A percentile compares a stretch with the other conserved stretches of the same genome.
Conservation (phyloP, 495 filamentous ascomycete species). For the Aspergillus ostianus region DNA sequence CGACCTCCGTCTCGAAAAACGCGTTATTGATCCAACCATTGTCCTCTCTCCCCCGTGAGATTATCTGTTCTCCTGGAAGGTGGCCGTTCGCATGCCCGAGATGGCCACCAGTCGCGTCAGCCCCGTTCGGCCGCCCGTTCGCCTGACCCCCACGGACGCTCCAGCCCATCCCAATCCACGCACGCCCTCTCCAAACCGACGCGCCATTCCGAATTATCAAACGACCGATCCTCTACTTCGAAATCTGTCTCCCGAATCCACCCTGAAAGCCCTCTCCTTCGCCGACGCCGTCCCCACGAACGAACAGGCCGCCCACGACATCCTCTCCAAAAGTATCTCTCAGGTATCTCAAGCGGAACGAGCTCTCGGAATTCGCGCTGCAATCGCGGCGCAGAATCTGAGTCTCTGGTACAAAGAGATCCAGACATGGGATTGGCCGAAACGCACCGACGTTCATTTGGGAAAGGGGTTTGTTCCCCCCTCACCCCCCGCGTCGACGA, state of each 20-base stretch:
- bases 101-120: constrained; percentile 38
- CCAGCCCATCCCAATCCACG: constrained; percentile 22
- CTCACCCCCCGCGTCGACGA: background rate
- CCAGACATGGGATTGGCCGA: constrained; percentile 71
- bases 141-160: constrained; percentile 28
- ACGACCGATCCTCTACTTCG: constrained; percentile 51
- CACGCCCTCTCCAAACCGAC: constrained; percentile 28
- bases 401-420: constrained; percentile 77
- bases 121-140: constrained; percentile 29
- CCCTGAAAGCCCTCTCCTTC: constrained; percentile 51
- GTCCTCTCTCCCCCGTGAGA: constrained; percentile 10
- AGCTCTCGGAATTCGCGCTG: constrained; percentile 70
- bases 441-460: constrained; percentile 29
- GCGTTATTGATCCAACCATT: constrained; percentile 12
- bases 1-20: constrained; percentile 23
- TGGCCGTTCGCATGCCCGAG: constrained; percentile 43
- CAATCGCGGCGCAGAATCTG: constrained; percentile 70
- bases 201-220: constrained; percentile 28
- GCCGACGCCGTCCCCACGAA: constrained; percentile 56
- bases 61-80: background rate
- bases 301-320: constrained; percentile 44
- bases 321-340: constrained; percentile 64
- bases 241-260: constrained; percentile 55
- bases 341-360: constrained; percentile 64
- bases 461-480: constrained; percentile 59